Base-by-base conservation (phyloP, 345 rosid species). In the Rhizophora mangle region DNA sequence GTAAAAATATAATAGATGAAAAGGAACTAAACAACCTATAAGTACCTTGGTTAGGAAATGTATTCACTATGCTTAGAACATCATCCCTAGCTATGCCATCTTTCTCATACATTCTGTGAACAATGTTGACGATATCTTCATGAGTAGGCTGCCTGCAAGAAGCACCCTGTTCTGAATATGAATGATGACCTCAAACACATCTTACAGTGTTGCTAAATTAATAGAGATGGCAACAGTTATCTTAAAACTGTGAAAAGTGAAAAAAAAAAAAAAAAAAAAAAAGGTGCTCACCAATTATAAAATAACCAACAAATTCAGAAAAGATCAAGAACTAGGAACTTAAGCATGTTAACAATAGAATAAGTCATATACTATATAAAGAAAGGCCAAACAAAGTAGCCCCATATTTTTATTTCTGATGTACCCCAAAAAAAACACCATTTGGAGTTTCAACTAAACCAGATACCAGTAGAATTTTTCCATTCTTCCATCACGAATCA, bases 401-500 rank as follows among this genome's bases (percentile, higher is more conserved):
- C 3, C 18, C 49, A 56, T 56, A 56, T 21, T 24, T 4, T 21
- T 21, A 54, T 11, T 20, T 20, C 13, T 2, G 2, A 34, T 34
- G 37, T 8, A 34, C 37, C 37, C 7, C 9, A 11, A 6, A 54
- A 53, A n/a, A 24, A 54, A 26, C 8, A 54, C 13, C 58, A n/a
- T 5, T 34, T 34, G 1, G 27, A 31, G 21, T 46, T n/a, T 52
- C 56, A 32, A 39, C 55, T 65, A 30, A 61, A 57, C 65, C 51
- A 64, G 16, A 10, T 85, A 94, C 97, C 98, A 94, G 83, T 85
- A 91, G 60, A 94, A 94, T 80, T 91, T 94, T 32, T 94, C 97
- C 97, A 91, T 91, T 82, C 98, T 88, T 72, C 98, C 98, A 80
- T 94, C 98, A 71, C 97, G 96, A 77, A 94, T 91, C 84, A 94